Evolutionary conservation across 2,329 filamentous ascomycete genomes (phyloP).

Genomic region (Venturia nashicola): DNA sequence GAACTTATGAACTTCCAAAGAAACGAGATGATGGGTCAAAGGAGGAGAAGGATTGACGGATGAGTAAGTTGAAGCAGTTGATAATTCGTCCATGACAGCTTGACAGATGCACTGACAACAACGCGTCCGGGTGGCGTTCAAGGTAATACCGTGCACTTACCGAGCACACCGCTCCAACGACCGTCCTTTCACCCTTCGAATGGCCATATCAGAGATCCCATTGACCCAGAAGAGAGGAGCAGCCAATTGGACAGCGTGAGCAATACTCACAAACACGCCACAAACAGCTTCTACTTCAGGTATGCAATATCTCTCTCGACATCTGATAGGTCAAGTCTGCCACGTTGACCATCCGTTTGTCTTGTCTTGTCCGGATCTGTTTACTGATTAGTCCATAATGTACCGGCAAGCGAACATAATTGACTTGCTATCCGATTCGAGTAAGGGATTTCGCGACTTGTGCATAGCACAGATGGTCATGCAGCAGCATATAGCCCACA

Average conservation of each 20-base stretch:
- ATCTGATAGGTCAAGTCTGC: too few relatives aligned
- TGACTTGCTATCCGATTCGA: too few relatives aligned
- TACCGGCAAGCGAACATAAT: too few relatives aligned
- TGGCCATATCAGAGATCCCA: neutral
- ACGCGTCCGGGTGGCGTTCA: neutral
- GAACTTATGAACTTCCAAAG: neutral
- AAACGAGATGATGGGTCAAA: neutral
- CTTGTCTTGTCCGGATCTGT: too few relatives aligned
- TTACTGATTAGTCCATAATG: too few relatives aligned
- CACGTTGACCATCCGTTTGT: too few relatives aligned
- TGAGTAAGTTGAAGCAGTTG: too few relatives aligned
- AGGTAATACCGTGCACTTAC: neutral
- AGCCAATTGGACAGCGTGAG: neutral
- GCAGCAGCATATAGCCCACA: too few relatives aligned
- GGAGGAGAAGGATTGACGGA: neutral
- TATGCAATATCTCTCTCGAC: too few relatives aligned
- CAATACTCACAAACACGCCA: neutral
- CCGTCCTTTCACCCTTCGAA: neutral
- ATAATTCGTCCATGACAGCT: neutral
- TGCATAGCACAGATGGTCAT: too few relatives aligned
- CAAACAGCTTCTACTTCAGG: neutral
- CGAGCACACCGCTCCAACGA: neutral
- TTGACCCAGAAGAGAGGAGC: neutral
- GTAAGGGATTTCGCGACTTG: too few relatives aligned
- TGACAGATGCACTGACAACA: neutral